These are phyloP conservation scores for Talaromyces piceae DNA, from an alignment of 2,329 filamentous ascomycete genomes.

Conservation along the genomic window DNA sequence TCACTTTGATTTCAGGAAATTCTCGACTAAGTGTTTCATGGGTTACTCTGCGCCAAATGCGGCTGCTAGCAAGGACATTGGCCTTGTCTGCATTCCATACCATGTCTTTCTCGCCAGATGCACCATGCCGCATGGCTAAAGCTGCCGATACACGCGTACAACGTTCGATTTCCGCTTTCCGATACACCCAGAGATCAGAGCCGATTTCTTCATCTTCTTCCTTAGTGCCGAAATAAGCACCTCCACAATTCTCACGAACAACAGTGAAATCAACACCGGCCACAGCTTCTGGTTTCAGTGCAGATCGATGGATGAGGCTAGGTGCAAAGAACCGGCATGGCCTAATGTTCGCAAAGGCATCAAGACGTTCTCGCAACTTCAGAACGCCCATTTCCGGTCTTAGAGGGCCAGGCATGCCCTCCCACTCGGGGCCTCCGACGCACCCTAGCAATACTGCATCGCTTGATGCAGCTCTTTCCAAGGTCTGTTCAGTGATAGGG, in stretches of 20 bases:
- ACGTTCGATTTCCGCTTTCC: constrained; percentile 40
- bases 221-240: constrained; percentile 46
- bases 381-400: constrained; percentile 71
- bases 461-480: constrained; percentile 64
- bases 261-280: constrained; percentile 43
- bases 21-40: constrained; percentile 68
- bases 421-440: constrained; percentile 83
- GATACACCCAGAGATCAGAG: constrained; percentile 45
- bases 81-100: constrained; percentile 48
- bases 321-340: constrained; percentile 43
- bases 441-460: constrained; percentile 76
- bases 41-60: constrained; percentile 44
- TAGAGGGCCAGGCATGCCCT: constrained; percentile 55
- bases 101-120: constrained; percentile 45
- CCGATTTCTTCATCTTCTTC: constrained; percentile 37
- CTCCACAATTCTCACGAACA: constrained; percentile 45
- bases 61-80: constrained; percentile 45
- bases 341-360: constrained; percentile 46
- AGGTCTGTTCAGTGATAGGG: constrained; percentile 66
- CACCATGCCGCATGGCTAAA: constrained; percentile 45
- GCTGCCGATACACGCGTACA: constrained; percentile 41
- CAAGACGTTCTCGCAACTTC: constrained; percentile 55
- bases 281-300: constrained; percentile 41
- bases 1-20: constrained; percentile 68
- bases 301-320: constrained; percentile 28